phyloP scores from a whole-genome alignment of 139 green algal species.

The Limnomonas spitsbergensis region DNA sequence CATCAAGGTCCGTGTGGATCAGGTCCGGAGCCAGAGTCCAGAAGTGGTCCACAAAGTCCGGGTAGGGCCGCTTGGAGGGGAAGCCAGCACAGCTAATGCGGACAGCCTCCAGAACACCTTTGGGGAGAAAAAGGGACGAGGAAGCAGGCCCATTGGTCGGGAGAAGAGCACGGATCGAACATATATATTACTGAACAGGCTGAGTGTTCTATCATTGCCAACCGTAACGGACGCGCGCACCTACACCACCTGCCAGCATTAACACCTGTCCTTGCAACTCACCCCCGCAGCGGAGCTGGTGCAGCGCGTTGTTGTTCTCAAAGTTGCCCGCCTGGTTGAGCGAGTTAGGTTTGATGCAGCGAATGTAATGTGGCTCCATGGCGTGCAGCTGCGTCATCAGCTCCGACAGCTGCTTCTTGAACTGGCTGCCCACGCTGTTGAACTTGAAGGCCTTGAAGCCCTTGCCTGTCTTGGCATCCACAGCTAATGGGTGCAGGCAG shows the following conservation, averaged over 20 bases:
- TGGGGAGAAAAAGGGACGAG: background rate
- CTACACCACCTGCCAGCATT: background rate
- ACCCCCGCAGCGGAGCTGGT: conserved; percentile 96
- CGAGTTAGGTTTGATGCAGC: conserved; percentile 98
- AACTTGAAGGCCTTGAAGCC: conserved; percentile 78
- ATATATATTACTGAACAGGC: background rate
- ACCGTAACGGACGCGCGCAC: no score
- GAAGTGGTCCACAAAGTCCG: conserved; percentile 95
- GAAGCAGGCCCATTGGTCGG: background rate
- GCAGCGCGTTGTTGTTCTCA: conserved; percentile 89
- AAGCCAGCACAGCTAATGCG: conserved; percentile 95
- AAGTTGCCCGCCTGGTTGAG: conserved; percentile 79
- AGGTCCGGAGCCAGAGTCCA: conserved; percentile 73
- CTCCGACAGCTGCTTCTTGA: conserved; percentile 93
- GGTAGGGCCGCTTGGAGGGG: conserved; percentile 80
- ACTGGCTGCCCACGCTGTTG: conserved; percentile 80
- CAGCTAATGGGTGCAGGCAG: background rate
- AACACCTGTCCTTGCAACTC: conserved; percentile 1
- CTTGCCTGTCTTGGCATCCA: conserved; percentile 11
- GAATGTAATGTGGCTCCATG: conserved; percentile 98
- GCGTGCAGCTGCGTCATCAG: conserved; percentile 88
- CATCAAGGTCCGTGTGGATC: conserved; percentile 51
- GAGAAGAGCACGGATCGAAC: background rate
- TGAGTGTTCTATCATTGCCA: no score
- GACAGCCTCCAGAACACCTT: conserved; percentile 93